These are phyloP conservation scores for Lentinus tigrinus DNA, from an alignment of 768 basidiomycete genomes.

Conservation along the genomic window DNA sequence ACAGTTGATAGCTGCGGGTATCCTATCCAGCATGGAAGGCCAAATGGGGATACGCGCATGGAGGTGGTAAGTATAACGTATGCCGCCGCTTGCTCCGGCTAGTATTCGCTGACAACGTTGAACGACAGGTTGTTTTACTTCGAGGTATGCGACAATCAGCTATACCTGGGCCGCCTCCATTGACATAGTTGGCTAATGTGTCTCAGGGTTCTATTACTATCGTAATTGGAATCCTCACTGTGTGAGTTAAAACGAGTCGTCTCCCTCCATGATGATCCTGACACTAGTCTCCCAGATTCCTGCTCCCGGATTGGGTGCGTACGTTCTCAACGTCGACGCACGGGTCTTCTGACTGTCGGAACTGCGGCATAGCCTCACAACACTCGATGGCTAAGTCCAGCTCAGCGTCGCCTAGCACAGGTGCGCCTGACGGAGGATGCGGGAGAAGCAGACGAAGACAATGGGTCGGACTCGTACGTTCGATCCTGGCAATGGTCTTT, in stretches of 20 bases:
- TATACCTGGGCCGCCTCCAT: not conserved
- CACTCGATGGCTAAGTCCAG: constrained; percentile 54
- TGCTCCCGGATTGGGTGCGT: constrained; percentile 59
- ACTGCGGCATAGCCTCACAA: constrained; percentile 54
- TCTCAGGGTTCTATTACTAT: constrained; percentile 63
- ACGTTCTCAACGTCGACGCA: too few relatives aligned
- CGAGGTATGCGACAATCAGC: constrained; percentile 38
- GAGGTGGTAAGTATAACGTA: constrained; percentile 49
- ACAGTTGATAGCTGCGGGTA: constrained; percentile 71
- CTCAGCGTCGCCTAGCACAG: constrained; percentile 58
- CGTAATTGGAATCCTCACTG: constrained; percentile 49
- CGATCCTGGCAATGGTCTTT: not conserved
- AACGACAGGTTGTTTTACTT: constrained; percentile 69
- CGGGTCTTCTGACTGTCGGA: not conserved
- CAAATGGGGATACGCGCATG: constrained; percentile 65
- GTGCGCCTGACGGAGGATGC: constrained; percentile 66
- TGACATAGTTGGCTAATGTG: not conserved
- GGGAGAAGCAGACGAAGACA: constrained; percentile 65
- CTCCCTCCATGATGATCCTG: not conserved
- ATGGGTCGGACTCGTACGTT: constrained; percentile 53
- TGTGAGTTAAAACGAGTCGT: constrained; percentile 33
- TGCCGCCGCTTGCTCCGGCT: too few relatives aligned
- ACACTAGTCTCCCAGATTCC: constrained; percentile 39
- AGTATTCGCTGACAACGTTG: not conserved
- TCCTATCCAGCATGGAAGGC: constrained; percentile 68